A percentile compares a stretch with the other conserved stretches of the same genome.
Evolutionary conservation across 768 basidiomycete genomes (phyloP).

Genomic region (Leccinum aurantiacum): DNA sequence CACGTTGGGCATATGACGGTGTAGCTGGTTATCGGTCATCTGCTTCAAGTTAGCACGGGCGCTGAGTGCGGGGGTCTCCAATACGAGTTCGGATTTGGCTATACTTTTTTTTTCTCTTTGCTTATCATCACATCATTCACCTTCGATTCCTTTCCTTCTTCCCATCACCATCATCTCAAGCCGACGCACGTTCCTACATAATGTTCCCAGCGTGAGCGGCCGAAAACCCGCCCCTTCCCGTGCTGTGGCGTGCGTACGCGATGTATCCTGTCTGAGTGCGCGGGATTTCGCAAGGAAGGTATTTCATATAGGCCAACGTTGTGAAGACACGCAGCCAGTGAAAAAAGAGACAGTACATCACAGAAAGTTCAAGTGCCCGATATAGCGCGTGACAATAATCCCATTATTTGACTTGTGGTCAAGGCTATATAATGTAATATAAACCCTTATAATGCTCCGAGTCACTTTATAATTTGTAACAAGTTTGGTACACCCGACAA

Average conservation of each 20-base stretch:
- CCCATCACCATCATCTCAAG: neutral
- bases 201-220: neutral
- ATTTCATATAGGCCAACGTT: neutral
- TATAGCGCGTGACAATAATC: too few relatives aligned
- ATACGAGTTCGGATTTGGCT: constrained; percentile 43
- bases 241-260: neutral
- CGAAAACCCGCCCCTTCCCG: neutral
- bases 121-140: neutral
- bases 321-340: neutral
- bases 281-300: neutral
- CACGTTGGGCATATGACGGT: constrained; percentile 32
- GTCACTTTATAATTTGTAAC: too few relatives aligned
- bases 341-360: neutral
- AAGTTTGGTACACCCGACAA: too few relatives aligned
- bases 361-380: too few relatives aligned
- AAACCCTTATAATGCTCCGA: too few relatives aligned
- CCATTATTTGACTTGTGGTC: too few relatives aligned
- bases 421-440: too few relatives aligned
- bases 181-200: neutral
- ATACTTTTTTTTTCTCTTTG: constrained; percentile 23
- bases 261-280: neutral
- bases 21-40: constrained; percentile 41
- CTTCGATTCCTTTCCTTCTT: neutral
- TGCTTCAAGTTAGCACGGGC: constrained; percentile 33
- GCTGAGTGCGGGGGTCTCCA: constrained; percentile 38